phyloP scores from a whole-genome alignment of 2,329 filamentous ascomycete species.

The Periconia macrospinosa region DNA sequence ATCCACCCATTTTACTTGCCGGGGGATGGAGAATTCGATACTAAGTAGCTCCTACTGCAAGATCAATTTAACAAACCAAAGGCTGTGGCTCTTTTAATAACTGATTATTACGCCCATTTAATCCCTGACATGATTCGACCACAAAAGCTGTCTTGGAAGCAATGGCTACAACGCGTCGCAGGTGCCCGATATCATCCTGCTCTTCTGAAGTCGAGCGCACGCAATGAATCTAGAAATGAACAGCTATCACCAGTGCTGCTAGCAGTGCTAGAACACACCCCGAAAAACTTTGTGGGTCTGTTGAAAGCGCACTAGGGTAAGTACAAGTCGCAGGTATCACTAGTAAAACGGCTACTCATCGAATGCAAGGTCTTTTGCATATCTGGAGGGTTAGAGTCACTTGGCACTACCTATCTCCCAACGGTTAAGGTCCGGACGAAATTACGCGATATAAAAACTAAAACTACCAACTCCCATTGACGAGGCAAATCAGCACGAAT shows the following conservation, averaged over 20 bases:
- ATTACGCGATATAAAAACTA: constrained; percentile 1
- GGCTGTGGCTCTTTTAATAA: constrained; percentile 2
- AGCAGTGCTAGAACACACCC: constrained; percentile 2
- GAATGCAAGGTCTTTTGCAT: constrained; percentile 8
- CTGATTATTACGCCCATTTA: not conserved
- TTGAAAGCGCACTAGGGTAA: constrained; percentile 17
- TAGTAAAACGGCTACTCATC: not conserved
- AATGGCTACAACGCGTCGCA: constrained; percentile 13
- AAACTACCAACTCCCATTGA: constrained; percentile 4
- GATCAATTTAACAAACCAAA: not conserved
- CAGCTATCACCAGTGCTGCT: constrained; percentile 7
- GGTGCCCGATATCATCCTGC: constrained; percentile 13
- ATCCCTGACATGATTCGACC: not conserved
- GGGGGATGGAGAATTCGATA: constrained; percentile 13
- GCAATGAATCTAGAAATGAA: not conserved
- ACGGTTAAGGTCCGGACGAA: constrained; percentile 4
- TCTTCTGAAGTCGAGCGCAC: not conserved
- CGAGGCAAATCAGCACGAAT: constrained; percentile 1
- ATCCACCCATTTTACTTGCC: constrained; percentile 11
- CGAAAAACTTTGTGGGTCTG: constrained; percentile 11
- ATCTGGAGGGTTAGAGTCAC: not conserved
- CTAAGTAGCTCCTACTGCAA: constrained; percentile 13
- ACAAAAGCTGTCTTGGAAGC: constrained; percentile 8
- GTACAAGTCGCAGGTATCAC: constrained; percentile 7
- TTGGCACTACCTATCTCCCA: constrained; percentile 13